These are phyloP conservation scores for Penicillium angulare DNA, from an alignment of 495 filamentous ascomycete species.

Conservation along the genomic window DNA sequence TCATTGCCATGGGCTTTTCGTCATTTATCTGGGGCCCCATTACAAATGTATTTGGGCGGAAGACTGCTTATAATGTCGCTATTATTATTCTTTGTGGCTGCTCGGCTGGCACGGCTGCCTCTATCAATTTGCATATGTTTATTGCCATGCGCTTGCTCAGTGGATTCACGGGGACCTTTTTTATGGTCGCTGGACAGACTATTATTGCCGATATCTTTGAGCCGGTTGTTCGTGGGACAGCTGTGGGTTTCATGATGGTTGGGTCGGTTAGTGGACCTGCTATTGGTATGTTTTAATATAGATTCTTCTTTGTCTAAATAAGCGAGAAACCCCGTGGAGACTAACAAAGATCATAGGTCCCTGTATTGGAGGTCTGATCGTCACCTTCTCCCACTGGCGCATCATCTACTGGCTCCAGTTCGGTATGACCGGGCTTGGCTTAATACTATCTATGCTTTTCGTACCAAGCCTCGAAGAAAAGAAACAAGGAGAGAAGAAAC, in stretches of 20 bases:
- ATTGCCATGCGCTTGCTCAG: conserved; percentile 40
- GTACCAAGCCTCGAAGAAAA: conserved; percentile 34
- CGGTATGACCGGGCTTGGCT: conserved; percentile 44
- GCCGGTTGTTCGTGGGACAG: conserved; percentile 54
- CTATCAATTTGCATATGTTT: conserved; percentile 38
- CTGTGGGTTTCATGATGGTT: conserved; percentile 53
- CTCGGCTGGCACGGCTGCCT: conserved; percentile 32
- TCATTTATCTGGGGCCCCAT: conserved; percentile 54
- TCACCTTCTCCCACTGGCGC: conserved; percentile 55
- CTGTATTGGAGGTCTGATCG: conserved; percentile 51
- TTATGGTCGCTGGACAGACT: conserved; percentile 49
- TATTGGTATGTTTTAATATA: conserved; percentile 37
- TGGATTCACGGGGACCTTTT: conserved; percentile 44
- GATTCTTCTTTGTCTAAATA: neutral
- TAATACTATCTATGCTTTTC: conserved; percentile 37
- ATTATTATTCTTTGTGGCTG: conserved; percentile 37
- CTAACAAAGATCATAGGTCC: conserved; percentile 32
- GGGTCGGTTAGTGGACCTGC: conserved; percentile 57
- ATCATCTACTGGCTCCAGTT: conserved; percentile 60
- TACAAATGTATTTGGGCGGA: conserved; percentile 33
- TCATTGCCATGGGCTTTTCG: conserved; percentile 58
- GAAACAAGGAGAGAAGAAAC: neutral
- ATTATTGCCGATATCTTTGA: conserved; percentile 48
- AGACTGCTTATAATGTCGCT: conserved; percentile 36
- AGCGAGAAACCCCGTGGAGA: too few species aligned